phyloP scores from a whole-genome alignment of 495 filamentous ascomycete species.

The Penicillium lividum region DNA sequence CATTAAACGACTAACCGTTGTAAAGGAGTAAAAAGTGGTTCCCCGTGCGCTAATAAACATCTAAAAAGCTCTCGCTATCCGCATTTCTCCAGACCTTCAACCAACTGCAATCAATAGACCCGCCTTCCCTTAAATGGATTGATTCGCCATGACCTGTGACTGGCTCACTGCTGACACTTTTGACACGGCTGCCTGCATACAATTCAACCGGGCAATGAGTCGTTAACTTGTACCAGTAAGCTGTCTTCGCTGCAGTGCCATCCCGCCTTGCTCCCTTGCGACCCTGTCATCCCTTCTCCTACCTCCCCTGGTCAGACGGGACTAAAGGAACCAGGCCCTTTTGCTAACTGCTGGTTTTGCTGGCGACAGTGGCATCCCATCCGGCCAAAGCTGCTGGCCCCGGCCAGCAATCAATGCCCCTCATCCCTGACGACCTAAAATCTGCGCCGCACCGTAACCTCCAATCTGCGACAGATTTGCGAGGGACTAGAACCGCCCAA shows the following conservation, averaged over 20 bases:
- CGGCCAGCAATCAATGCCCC: slow-evolving; percentile 44
- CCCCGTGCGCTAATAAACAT: slow-evolving; percentile 22
- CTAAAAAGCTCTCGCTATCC: slow-evolving; percentile 24
- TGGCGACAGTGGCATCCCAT: slow-evolving; percentile 40
- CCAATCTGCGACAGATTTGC: slow-evolving; percentile 42
- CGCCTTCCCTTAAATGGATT: slow-evolving; percentile 12
- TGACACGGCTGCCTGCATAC: slow-evolving; percentile 23
- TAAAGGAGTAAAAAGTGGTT: slow-evolving; percentile 15
- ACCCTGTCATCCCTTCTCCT: slow-evolving; percentile 7
- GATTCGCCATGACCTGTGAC: slow-evolving; percentile 18
- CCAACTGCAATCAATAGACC: slow-evolving; percentile 8
- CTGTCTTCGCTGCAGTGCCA: slow-evolving; percentile 4
- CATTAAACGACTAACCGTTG: not conserved
- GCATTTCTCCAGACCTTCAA: slow-evolving; percentile 10
- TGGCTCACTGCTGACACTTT: slow-evolving; percentile 19
- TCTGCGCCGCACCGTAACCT: slow-evolving; percentile 45
- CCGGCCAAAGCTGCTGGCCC: slow-evolving; percentile 42
- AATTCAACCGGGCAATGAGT: slow-evolving; percentile 21
- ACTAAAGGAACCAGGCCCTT: not conserved
- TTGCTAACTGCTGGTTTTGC: slow-evolving; percentile 8
- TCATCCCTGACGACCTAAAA: slow-evolving; percentile 46
- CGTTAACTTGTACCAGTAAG: slow-evolving; percentile 25
- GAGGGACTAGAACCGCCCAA: slow-evolving; percentile 47
- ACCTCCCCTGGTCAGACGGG: not conserved
- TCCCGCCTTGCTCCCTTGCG: slow-evolving; percentile 14